Evolutionary conservation across 257 asterid genomes (phyloP), one percentile per base, ranked within the genome.

Genomic region (Solanum ossicruentum): DNA sequence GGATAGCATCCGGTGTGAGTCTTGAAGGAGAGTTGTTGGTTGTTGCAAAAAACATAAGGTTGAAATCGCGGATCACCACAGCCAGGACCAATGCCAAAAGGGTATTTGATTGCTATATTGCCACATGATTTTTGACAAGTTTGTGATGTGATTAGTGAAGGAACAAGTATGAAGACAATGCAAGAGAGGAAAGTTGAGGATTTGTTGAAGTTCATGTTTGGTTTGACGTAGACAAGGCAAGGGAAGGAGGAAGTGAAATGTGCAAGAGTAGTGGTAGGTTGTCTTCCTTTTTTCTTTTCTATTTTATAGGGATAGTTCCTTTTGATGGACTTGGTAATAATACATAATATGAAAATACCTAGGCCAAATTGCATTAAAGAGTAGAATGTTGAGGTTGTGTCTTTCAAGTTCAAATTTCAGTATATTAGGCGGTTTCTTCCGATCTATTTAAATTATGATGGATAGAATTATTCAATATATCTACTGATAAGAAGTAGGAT

Each of bases 51-150:
- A n/a, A 94, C 88, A 81, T 89, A 89, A 2, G 94, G 91, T 13
- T 89, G 92, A 91, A 94, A 93, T 56, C 97, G 93, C 0, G 92
- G 95, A 82, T 92, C 92, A 15, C 99, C 98, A 77, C 98, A 95
- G 21, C 97, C 98, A 6, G 91, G 88, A n/a, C 92, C 97, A 1
- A 93, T 89, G 72, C 98, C 97, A 47, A 92, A 94, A 12, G 97
- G 98, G 49, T 94, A 93, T 86, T 88, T 93, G 85, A 94, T 87
- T 36, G 89, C 92, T 90, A 91, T 85, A 5, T 79, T 83, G 43
- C 97, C 97, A 41, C 99, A 95, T 70, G 89, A 70, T 28, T 81
- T 95, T 54, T 89, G 92, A 85, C 98, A 95, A 80, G 93, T 55
- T 86, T 93, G 98, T 41, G 92, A 87, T 32, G 92, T 87, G 79